phyloP scores from a whole-genome alignment of 805 yeast species.

The Kuraishia ogatae region DNA sequence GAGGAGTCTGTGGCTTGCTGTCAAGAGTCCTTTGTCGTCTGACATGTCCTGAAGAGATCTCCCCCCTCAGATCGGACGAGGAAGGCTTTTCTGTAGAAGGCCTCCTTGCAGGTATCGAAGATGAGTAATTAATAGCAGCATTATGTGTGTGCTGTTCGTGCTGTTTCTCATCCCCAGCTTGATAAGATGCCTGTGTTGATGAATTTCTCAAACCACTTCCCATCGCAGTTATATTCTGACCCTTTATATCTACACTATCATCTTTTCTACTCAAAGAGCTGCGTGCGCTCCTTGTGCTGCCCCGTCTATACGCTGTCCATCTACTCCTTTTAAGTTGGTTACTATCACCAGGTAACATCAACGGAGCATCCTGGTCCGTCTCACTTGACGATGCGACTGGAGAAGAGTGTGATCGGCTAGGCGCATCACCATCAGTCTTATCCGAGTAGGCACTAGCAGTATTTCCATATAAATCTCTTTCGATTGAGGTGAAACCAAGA shows the following conservation, averaged over 20 bases:
- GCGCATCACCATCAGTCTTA: slow-evolving; percentile 9
- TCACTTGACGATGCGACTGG: slow-evolving; percentile 4
- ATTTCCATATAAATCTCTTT: slow-evolving; percentile 29
- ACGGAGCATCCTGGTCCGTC: slow-evolving; percentile 5
- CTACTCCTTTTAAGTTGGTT: slow-evolving; percentile 30
- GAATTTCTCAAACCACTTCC: background rate
- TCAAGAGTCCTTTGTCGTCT: background rate
- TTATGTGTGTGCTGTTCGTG: background rate
- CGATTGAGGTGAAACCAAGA: slow-evolving; percentile 47
- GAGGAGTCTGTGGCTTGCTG: slow-evolving; percentile 3
- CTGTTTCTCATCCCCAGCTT: background rate
- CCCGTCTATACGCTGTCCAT: slow-evolving; percentile 42
- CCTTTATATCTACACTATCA: background rate
- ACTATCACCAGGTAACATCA: slow-evolving; percentile 2
- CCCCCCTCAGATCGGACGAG: slow-evolving; percentile 2
- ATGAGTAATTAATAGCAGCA: background rate
- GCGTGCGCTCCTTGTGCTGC: slow-evolving; percentile 9
- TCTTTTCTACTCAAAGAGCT: background rate
- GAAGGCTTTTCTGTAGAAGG: background rate
- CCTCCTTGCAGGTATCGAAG: background rate
- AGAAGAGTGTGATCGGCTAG: slow-evolving; percentile 8
- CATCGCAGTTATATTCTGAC: background rate
- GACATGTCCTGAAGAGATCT: slow-evolving; percentile 5
- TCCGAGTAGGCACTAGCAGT: slow-evolving; percentile 18
- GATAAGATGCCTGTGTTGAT: background rate